phyloP scores from a whole-genome alignment of 176 grass and related monocot species.

The Panicum miliaceum region DNA sequence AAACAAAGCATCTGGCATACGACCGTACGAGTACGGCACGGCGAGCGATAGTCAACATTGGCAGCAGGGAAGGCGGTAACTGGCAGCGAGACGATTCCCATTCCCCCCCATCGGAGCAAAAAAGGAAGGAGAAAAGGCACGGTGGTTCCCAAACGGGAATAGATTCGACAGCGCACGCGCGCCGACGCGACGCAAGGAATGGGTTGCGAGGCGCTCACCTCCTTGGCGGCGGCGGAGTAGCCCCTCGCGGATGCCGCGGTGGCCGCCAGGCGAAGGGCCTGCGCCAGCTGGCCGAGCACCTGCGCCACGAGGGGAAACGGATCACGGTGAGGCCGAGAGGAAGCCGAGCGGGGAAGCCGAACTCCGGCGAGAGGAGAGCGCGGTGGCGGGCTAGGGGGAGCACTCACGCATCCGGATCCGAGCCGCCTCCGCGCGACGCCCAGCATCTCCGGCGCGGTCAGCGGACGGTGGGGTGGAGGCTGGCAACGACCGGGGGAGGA shows the following conservation, averaged over 20 bases:
- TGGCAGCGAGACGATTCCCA: not conserved
- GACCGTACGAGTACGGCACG: not conserved
- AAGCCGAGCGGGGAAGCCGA: not conserved
- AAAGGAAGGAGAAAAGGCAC: not conserved
- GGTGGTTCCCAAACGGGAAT: not conserved
- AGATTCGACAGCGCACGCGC: not conserved
- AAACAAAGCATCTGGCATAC: not conserved
- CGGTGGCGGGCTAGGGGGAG: not conserved
- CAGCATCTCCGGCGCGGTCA: conserved; percentile 66
- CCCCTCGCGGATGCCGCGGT: conserved; percentile 47
- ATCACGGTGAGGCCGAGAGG: not conserved
- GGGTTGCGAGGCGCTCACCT: conserved; percentile 53
- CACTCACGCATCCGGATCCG: conserved; percentile 62
- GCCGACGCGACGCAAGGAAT: not conserved
- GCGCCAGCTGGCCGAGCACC: conserved; percentile 65
- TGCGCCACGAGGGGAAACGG: conserved; percentile 28
- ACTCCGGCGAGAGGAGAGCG: not conserved
- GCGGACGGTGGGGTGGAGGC: not conserved
- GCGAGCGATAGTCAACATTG: not conserved
- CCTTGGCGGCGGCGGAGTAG: conserved; percentile 76
- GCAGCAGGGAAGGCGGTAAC: not conserved
- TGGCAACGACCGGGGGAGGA: not conserved
- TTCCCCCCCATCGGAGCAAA: not conserved
- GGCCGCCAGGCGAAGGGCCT: conserved; percentile 49
- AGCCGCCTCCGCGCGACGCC: conserved; percentile 68